Percentiles rank a stretch among this genome's conserved stretches.
Conservation (phyloP, 1,139 yeast genomes). For the Casaregolazyma lundiana region DNA sequence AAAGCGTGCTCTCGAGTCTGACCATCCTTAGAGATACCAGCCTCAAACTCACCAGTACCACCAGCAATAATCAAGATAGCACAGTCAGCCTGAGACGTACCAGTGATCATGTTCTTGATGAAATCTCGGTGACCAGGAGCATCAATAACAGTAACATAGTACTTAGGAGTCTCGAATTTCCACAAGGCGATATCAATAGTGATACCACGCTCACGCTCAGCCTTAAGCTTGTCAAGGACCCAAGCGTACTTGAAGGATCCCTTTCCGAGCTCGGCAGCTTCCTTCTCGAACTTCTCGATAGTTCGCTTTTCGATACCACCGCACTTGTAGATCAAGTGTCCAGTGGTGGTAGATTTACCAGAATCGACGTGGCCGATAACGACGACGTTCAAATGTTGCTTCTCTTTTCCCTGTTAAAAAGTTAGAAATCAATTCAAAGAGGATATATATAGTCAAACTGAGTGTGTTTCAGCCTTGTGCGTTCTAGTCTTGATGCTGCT, state of each 20-base stretch:
- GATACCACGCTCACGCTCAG: slow-evolving; percentile 97
- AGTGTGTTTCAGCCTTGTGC: too few species aligned
- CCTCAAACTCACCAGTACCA: slow-evolving; percentile 93
- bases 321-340: slow-evolving; percentile 97
- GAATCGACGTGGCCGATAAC: slow-evolving; percentile 99
- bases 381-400: slow-evolving; percentile 98
- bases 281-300: slow-evolving; percentile 97
- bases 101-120: slow-evolving; percentile 92
- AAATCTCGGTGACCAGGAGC: slow-evolving; percentile 98
- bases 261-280: slow-evolving; percentile 97
- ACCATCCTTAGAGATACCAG: slow-evolving; percentile 91
- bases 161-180: slow-evolving; percentile 95
- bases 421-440: slow-evolving; percentile 3
- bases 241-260: slow-evolving; percentile 99
- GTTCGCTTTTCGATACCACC: slow-evolving; percentile 95
- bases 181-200: slow-evolving; percentile 91
- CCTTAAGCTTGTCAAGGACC: slow-evolving; percentile 94
- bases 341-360: slow-evolving; percentile 97
- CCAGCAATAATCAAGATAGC: slow-evolving; percentile 88
- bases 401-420: slow-evolving; percentile 71
- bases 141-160: slow-evolving; percentile 87
- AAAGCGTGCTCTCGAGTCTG: slow-evolving; percentile 94
- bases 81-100: slow-evolving; percentile 94
- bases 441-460: background rate
- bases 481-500: too few species aligned